A percentile compares a stretch with the other conserved stretches of the same genome.
Evolutionary conservation across 2,329 filamentous ascomycete genomes (phyloP).

Genomic region (Pezicula rhizophila): DNA sequence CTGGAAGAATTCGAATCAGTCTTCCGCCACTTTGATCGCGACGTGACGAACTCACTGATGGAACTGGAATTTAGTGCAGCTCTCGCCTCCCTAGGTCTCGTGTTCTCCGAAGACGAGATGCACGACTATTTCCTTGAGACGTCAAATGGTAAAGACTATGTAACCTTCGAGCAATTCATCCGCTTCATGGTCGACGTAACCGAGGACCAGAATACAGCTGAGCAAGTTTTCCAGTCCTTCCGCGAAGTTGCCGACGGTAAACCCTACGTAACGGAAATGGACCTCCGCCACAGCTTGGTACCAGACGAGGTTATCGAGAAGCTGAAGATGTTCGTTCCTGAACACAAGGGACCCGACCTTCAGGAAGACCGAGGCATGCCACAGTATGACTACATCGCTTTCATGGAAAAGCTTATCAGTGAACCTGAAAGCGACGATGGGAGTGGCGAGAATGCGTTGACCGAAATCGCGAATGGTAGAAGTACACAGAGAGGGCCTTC

Average conservation of each 20-base stretch:
- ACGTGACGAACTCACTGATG: slow-evolving; percentile 80
- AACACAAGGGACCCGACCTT: slow-evolving; percentile 77
- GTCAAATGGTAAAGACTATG: slow-evolving; percentile 69
- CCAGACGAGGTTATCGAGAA: slow-evolving; percentile 97
- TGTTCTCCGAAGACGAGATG: slow-evolving; percentile 98
- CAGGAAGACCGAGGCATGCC: slow-evolving; percentile 75
- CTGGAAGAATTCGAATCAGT: slow-evolving; percentile 98
- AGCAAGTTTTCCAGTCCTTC: slow-evolving; percentile 98
- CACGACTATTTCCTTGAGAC: slow-evolving; percentile 88
- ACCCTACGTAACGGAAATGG: slow-evolving; percentile 97
- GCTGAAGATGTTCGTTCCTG: slow-evolving; percentile 78
- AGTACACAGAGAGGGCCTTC: neutral
- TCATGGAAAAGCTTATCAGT: slow-evolving; percentile 82
- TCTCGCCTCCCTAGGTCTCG: slow-evolving; percentile 86
- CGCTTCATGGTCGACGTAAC: slow-evolving; percentile 99
- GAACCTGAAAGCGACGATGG: slow-evolving; percentile 15
- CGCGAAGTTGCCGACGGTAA: slow-evolving; percentile 96
- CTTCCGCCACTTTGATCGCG: slow-evolving; percentile 95
- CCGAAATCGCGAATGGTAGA: slow-evolving; percentile 22
- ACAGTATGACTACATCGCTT: slow-evolving; percentile 94
- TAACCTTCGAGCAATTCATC: slow-evolving; percentile 98
- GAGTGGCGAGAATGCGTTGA: slow-evolving; percentile 8
- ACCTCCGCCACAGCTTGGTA: slow-evolving; percentile 88
- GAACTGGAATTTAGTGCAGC: slow-evolving; percentile 96
- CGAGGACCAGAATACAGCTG: slow-evolving; percentile 96